Evolutionary conservation across 1,139 yeast genomes (phyloP), one percentile per base, ranked within the genome.

Genomic region (Hyphopichia fennica): DNA sequence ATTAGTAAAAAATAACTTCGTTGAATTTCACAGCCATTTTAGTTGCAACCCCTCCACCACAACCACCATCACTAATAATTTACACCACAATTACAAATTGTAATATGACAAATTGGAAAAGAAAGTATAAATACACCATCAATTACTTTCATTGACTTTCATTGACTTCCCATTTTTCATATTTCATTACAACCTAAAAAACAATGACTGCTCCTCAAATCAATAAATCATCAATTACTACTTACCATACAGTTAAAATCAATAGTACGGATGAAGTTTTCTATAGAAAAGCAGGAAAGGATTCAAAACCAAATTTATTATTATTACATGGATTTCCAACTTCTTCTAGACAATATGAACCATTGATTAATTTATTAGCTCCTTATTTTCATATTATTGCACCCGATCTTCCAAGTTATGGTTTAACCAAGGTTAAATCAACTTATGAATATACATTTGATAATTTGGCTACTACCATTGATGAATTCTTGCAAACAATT

Each of bases 361-460:
- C 61, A 34, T 45, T 72, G 46, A 67, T 72, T 35, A 66, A 72
- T 8, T 45, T 66, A 22, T 56, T 72, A 28, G 57, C 67, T 4
- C 50, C 63, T 7, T 47, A 60, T 27, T 71, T 58, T 48, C 74
- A 65, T 44, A 59, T 72, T 8, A 43, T 72, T 44, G 77, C 77
- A 4, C 77, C 78, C 2, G 77, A 72, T 51, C 52, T 72, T 30
- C 78, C 78, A 14, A 67, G 75, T 1, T 72, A 57, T 49, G 78
- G 78, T 1, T 59, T 53, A 37, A 71, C 77, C 3, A 56, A 56
- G 38, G 47, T 52, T n/a, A 62, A 69, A 2, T 45, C 45, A 4
- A 47, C 41, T 18, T 68, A 56, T 45, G 44, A 47, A n/a, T 59
- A 52, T 39, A 58, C 59, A 3, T 72, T 72, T 50, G 69, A 55